Evolutionary conservation across 371 early-diverging fungal genomes (phyloP).

Genomic region (Mucor mucedo): DNA sequence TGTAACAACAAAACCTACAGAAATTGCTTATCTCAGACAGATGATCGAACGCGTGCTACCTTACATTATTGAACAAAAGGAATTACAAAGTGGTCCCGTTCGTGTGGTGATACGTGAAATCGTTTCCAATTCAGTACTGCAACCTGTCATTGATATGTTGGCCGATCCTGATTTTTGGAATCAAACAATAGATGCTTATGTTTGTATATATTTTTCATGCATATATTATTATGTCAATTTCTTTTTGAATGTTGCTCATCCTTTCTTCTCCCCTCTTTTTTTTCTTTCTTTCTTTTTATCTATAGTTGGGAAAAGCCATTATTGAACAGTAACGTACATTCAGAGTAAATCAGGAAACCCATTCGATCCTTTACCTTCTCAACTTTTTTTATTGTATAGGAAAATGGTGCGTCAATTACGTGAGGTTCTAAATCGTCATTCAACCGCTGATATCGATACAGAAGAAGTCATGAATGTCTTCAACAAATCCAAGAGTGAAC

Average conservation of each 20-base stretch:
- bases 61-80: slow-evolving; percentile 57
- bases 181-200: slow-evolving; percentile 70
- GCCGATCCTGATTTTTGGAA: slow-evolving; percentile 90
- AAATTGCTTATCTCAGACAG: slow-evolving; percentile 70
- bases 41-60: slow-evolving; percentile 70
- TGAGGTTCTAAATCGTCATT: slow-evolving; percentile 72
- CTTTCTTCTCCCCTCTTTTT: background rate
- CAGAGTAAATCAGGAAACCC: background rate
- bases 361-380: background rate
- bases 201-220: slow-evolving; percentile 33
- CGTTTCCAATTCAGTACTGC: slow-evolving; percentile 68
- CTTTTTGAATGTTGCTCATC: background rate
- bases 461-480: slow-evolving; percentile 26
- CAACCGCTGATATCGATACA: slow-evolving; percentile 45
- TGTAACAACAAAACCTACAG: slow-evolving; percentile 54
- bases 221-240: too few species aligned
- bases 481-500: background rate
- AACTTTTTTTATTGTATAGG: slow-evolving; percentile 16
- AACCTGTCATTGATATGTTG: slow-evolving; percentile 72
- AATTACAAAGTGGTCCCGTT: slow-evolving; percentile 62
- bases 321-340: slow-evolving; percentile 51
- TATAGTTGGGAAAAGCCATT: slow-evolving; percentile 63
- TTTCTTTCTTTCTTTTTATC: background rate
- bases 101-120: slow-evolving; percentile 77
- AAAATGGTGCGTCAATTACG: slow-evolving; percentile 77